Evolutionary conservation across 331 rosid species (phyloP), one percentile per base, ranked within the genome.

Genomic region (Pyracantha coccinea): DNA sequence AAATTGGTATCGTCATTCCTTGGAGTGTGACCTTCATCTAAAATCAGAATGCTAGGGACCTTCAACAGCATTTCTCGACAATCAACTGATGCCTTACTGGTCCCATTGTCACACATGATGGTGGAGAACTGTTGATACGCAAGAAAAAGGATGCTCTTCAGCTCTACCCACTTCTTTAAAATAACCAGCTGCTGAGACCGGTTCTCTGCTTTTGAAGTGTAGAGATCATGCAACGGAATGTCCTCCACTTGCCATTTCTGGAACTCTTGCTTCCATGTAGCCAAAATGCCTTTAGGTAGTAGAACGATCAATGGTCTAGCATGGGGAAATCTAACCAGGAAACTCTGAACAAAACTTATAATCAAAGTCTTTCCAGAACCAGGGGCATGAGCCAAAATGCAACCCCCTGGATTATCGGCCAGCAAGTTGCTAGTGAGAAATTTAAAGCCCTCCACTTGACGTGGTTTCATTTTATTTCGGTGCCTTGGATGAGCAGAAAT

Each of bases 301-400:
- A 93, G 97, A 78, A 93, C 87, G 66, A 93, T 96, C 19, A 93
- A 83, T 11, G 98, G 95, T 83, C 96, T 84, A 38, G 88, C 97
- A 85, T 82, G 27, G 5, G 97, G 97, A 78, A 87, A 93, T 83
- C 86, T 90, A 7, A 90, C 98, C 16, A 93, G 80, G 81, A 89
- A 93, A 81, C 98, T 93, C 74, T 91, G 98, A 84, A 93, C 81
- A 80, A 93, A 93, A 84, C 98, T 93, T 78, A 93, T 93, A 31
- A 91, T 88, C 97, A 93, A 93, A 3, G 97, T 93, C 77, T 93
- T 93, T 44, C 98, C 98, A 33, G 98, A 91, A 55, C 97, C 98
- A 7, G 98, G 98, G 53, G 98, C 98, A 71, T 93, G 97, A 20
- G 98, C 98, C 78, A 93, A 82, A 74, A 93, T 91, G 83, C 98